Base-by-base conservation (phyloP, 805 yeast species). In the Nakazawaea ambrosiae region DNA sequence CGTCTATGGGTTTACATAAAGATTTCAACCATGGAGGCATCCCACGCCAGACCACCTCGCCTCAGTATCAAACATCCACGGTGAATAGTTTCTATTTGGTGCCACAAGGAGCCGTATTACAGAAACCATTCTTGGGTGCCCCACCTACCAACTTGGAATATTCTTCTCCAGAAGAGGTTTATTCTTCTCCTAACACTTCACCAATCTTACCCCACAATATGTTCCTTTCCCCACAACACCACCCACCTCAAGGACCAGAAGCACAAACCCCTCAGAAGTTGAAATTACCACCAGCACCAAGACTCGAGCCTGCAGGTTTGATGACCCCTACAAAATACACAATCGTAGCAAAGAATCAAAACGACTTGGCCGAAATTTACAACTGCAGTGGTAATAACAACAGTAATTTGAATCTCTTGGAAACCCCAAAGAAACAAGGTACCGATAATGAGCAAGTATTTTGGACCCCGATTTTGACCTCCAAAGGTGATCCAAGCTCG, bases 61-160 rank as follows among this genome's bases (percentile, higher is more conserved):
- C 28, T 20, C 20, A 18, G 20, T n/a, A n/a, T n/a, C n/a, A n/a
- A n/a, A n/a, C n/a, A n/a, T n/a, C n/a, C n/a, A n/a, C n/a, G n/a
- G n/a, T n/a, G n/a, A n/a, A n/a, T 25, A 31, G 25, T 16, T 33
- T 36, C 17, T 32, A 32, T 16, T 14, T 40, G 14, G 35, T 27
- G 33, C 43, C 36, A 15, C 33, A 27, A 10, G 32, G 27, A 11
- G 25, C 17, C 20, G 33, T 12, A 10, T 28, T n/a, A 29, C 29
- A 17, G 34, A 41, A 31, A 31, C 41, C 31, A 32, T 28, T 37
- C 15, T 12, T 25, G 32, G 16, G 12, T 12, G 28, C 34, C 58
- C 58, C 45, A 60, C 51, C 24, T 66, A 57, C 46, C 66, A 64
- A 39, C 62, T 61, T 35, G 68, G 53, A 25, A 61, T 58, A 26